phyloP scores from a whole-genome alignment of 2,329 filamentous ascomycete genomes.

The Aspergillus brunneoviolaceus region DNA sequence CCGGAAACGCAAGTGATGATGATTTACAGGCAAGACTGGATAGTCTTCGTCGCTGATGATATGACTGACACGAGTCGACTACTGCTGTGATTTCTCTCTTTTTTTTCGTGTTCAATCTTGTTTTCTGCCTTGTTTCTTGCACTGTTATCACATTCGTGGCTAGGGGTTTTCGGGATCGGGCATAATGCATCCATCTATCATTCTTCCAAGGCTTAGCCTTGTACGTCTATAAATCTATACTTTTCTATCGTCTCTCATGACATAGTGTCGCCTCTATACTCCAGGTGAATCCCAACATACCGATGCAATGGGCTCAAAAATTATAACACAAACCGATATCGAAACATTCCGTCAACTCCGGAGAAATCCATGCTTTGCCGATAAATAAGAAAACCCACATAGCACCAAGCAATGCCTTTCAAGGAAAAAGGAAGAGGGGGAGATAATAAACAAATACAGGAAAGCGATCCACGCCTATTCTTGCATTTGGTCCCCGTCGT shows the following conservation, averaged over 20 bases:
- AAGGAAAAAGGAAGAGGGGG: no score
- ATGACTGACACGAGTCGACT: not conserved
- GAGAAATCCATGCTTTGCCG: not conserved
- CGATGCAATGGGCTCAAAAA: not conserved
- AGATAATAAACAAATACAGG: no score
- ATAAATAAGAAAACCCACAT: no score
- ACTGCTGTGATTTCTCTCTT: not conserved
- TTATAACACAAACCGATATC: not conserved
- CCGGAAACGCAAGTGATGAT: slow-evolving; percentile 67
- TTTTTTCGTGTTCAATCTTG: not conserved
- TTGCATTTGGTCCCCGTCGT: no score
- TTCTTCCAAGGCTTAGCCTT: not conserved
- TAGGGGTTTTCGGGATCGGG: not conserved
- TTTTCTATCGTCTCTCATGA: not conserved
- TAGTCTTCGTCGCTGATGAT: slow-evolving; percentile 64
- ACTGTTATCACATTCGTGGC: not conserved
- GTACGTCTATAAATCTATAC: slow-evolving; percentile 7
- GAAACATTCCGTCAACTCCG: not conserved
- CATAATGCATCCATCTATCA: not conserved
- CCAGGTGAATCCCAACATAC: not conserved
- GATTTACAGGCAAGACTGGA: slow-evolving; percentile 92
- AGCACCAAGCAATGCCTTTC: no score
- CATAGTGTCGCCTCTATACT: not conserved
- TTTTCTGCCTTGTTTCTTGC: not conserved
- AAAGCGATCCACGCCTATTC: no score